Evolutionary conservation across 371 early-diverging fungal genomes (phyloP), one percentile per base, ranked within the genome.

Genomic region (Coemansia sp.): DNA sequence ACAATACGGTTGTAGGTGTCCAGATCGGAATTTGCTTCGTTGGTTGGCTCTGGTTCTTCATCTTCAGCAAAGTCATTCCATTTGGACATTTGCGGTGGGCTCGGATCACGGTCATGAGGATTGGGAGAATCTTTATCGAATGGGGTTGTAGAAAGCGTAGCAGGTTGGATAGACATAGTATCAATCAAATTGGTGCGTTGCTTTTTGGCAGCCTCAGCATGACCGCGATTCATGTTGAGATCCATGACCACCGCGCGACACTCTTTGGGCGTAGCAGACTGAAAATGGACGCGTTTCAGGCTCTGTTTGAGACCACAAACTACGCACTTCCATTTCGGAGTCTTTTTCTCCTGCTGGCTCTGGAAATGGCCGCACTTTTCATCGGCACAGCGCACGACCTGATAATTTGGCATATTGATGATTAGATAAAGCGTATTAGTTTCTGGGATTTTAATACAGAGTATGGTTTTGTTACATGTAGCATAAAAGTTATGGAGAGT

Each of bases 261-360:
- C 16, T 80, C 75, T 47, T 67, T 73, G 63, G 81, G 62, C 6
- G 18, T 62, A 5, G 62, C 57, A 2, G 75, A 79, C 50, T 73
- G 62, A 23, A 69, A 71, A 37, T 74, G 75, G 12, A 79, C 75
- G 25, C 69, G 68, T 47, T 61, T 62, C 18, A 78, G 25, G 30
- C 75, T 78, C 37, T 80, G 81, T 62, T 71, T 70, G 1, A 75
- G 69, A 5, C 80, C 65, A 8, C 81, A 80, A 2, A 79, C 71
- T 0, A 75, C 75, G 28, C 81, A 80, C 40, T 59, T 39, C 81
- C 81, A 80, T 12, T 69, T 74, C 21, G 20, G 28, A 7, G 65
- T 20, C 20, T 78, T 78, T 40, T 78, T 80, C 11, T 74, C 67
- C 39, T 80, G 81, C 44, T 80, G 81, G 42, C 62, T 69, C 55